phyloP scores from a whole-genome alignment of 2,329 filamentous ascomycete species.

The Sporothrix brunneoviolacea region DNA sequence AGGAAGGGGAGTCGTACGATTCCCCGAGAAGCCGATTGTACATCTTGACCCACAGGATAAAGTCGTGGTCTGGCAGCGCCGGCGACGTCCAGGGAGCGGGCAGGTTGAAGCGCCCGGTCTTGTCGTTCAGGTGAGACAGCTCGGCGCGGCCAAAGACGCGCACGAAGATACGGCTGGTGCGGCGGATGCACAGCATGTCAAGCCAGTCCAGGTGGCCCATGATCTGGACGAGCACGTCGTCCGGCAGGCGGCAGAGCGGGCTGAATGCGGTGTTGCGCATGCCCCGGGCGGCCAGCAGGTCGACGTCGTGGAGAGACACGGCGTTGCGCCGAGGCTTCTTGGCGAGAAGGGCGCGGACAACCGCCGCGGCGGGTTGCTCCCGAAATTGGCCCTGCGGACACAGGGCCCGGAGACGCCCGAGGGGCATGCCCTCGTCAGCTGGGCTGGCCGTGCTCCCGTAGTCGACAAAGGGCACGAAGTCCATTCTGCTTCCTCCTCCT shows the following conservation, averaged over 20 bases:
- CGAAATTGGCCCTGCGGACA: not conserved
- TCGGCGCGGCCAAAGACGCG: not conserved
- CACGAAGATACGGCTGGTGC: not conserved
- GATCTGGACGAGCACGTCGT: not conserved
- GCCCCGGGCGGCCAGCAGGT: not conserved
- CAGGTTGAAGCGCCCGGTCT: not conserved
- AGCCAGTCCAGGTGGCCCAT: not conserved
- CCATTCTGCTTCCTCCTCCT: no score
- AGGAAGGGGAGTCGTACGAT: no score
- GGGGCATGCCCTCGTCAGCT: not conserved
- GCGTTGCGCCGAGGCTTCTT: not conserved
- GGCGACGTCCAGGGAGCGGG: not conserved
- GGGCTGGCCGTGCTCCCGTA: not conserved
- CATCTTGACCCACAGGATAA: not conserved
- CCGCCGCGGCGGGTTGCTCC: not conserved
- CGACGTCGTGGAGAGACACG: not conserved
- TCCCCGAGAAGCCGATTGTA: no score
- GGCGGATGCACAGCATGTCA: not conserved
- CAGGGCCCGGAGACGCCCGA: slow-evolving; percentile 5
- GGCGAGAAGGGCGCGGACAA: not conserved
- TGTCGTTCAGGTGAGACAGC: not conserved
- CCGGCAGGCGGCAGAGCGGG: not conserved
- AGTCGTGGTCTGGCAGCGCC: not conserved
- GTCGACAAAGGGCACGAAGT: no score
- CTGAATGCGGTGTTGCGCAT: not conserved